A percentile compares a stretch with the other conserved stretches of the same genome.
Conservation (phyloP, 257 asterid species). For the Ophiorrhiza pumila region DNA sequence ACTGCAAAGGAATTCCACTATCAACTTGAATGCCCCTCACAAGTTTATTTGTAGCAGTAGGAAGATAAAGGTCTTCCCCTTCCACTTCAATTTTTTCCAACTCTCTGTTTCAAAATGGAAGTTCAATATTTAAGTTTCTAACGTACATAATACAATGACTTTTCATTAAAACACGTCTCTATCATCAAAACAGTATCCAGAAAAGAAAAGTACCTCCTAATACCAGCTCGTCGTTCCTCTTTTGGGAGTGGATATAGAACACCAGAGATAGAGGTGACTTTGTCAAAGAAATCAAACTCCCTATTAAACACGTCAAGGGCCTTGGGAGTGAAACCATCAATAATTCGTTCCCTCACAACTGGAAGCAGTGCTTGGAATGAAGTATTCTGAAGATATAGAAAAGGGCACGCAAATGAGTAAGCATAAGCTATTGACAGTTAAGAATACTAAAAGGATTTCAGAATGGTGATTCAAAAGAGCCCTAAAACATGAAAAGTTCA, state of each 20-base stretch:
- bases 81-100: slow-evolving; percentile 83
- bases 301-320: slow-evolving; percentile 75
- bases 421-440: neutral
- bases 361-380: slow-evolving; percentile 82
- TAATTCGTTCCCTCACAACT: slow-evolving; percentile 72
- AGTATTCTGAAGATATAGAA: slow-evolving; percentile 47
- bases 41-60: slow-evolving; percentile 87
- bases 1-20: slow-evolving; percentile 96
- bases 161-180: neutral
- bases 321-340: slow-evolving; percentile 71
- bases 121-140: neutral
- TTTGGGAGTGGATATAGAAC: slow-evolving; percentile 88
- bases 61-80: slow-evolving; percentile 94
- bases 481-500: neutral
- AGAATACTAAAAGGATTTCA: neutral
- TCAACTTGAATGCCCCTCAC: slow-evolving; percentile 88
- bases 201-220: slow-evolving; percentile 58
- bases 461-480: neutral
- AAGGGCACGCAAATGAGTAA: slow-evolving; percentile 13
- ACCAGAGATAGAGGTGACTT: slow-evolving; percentile 97
- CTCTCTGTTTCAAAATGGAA: slow-evolving; percentile 52
- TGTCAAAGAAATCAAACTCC: slow-evolving; percentile 97
- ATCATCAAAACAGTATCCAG: neutral
- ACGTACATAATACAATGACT: neutral
- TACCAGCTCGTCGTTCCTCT: slow-evolving; percentile 95